Conservation (phyloP, 2,329 filamentous ascomycete genomes). For the Trichophyton simii region DNA sequence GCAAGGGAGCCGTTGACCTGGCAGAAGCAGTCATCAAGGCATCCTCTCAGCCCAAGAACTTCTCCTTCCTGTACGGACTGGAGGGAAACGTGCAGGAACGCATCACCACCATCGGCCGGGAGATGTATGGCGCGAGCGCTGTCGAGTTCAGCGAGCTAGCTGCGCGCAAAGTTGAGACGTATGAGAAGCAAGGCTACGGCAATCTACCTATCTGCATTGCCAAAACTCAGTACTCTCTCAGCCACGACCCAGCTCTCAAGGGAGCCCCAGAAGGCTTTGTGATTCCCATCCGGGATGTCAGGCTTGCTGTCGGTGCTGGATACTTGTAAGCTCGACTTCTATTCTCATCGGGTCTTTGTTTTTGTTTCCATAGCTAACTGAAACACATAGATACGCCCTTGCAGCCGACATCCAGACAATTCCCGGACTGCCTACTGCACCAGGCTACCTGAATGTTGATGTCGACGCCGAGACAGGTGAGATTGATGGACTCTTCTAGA, state of each 20-base stretch:
- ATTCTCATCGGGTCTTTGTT: neutral
- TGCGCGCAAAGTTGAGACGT: constrained; percentile 91
- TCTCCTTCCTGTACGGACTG: constrained; percentile 73
- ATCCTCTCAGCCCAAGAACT: constrained; percentile 69
- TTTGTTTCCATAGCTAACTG: neutral
- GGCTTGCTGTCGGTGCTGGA: constrained; percentile 85
- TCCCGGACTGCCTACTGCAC: constrained; percentile 84
- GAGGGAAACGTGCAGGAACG: constrained; percentile 73
- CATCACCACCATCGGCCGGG: constrained; percentile 77
- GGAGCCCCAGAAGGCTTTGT: constrained; percentile 90
- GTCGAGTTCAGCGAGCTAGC: constrained; percentile 92
- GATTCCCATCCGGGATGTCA: constrained; percentile 84
- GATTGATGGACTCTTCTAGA: constrained; percentile 73
- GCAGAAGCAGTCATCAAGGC: constrained; percentile 77
- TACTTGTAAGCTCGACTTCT: constrained; percentile 53
- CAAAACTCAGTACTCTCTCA: constrained; percentile 96
- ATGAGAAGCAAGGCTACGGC: constrained; percentile 80
- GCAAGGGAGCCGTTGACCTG: constrained; percentile 76
- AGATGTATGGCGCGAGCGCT: constrained; percentile 84
- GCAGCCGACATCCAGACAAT: constrained; percentile 98
- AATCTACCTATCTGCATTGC: constrained; percentile 93
- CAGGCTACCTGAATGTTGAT: constrained; percentile 90
- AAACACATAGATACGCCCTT: constrained; percentile 57
- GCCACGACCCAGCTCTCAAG: constrained; percentile 85
- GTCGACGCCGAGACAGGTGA: constrained; percentile 69